Conservation (phyloP, 2,329 filamentous ascomycete species). For the Aurifilum marmelostoma region DNA sequence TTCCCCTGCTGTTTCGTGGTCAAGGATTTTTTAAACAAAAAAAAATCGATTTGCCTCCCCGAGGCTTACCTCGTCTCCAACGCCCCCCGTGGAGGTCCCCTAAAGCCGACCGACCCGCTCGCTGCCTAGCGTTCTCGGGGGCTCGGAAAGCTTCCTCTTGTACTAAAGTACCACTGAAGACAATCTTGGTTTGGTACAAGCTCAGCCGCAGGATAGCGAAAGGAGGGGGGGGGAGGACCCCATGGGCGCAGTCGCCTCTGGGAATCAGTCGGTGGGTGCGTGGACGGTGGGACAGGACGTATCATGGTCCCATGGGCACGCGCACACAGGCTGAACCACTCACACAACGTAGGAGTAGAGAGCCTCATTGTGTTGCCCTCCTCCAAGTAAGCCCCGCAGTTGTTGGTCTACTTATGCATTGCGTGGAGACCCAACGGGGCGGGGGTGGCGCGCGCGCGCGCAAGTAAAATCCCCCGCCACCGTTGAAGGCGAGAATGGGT, state of each 20-base stretch:
- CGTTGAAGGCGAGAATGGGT: not conserved
- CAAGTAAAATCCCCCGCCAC: not conserved
- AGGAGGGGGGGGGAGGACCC: too few species aligned
- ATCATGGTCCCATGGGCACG: too few species aligned
- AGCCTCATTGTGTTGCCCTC: not conserved
- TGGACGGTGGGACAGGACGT: too few species aligned
- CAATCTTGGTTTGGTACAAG: not conserved
- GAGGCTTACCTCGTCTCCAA: not conserved
- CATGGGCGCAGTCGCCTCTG: not conserved
- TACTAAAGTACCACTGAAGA: not conserved
- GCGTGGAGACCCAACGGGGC: too few species aligned
- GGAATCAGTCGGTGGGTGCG: too few species aligned
- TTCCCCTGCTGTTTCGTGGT: not conserved
- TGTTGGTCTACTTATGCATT: not conserved
- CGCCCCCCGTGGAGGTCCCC: not conserved
- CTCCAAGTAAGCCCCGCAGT: not conserved
- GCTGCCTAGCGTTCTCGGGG: not conserved
- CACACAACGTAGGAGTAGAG: too few species aligned
- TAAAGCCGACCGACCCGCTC: not conserved
- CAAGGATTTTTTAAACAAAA: not conserved
- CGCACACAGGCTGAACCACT: too few species aligned
- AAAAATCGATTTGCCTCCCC: not conserved
- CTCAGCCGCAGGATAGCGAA: not conserved
- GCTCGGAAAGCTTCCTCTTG: not conserved
- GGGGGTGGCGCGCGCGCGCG: too few species aligned